Percentiles rank a stretch among this genome's conserved stretches.
These are phyloP conservation scores for Emydomyces testavorans DNA, from an alignment of 2,329 filamentous ascomycete species.

Conservation along the genomic window DNA sequence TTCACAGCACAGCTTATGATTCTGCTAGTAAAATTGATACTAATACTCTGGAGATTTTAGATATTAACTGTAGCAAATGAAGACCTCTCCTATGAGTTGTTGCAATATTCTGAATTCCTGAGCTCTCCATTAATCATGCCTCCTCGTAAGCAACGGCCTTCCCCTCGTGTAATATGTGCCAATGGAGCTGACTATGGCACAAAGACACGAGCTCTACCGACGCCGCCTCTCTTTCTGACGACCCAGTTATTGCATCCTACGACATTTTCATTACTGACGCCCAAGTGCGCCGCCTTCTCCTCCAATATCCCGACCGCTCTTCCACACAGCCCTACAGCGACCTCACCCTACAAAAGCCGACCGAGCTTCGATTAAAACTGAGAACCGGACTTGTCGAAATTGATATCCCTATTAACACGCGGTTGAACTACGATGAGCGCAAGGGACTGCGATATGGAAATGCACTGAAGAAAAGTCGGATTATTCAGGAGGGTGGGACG, in stretches of 20 bases:
- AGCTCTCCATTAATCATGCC: constrained; percentile 6
- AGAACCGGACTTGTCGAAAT: constrained; percentile 76
- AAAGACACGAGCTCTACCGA: constrained; percentile 5
- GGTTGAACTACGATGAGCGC: constrained; percentile 64
- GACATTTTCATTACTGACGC: constrained; percentile 74
- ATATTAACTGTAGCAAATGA: no score
- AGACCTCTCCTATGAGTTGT: no score
- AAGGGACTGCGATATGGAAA: constrained; percentile 77
- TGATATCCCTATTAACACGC: constrained; percentile 70
- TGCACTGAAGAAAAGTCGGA: constrained; percentile 49
- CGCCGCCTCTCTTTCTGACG: constrained; percentile 30
- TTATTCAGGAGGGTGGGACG: constrained; percentile 50
- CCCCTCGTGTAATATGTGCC: background rate
- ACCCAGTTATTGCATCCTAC: constrained; percentile 65
- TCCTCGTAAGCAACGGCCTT: constrained; percentile 4
- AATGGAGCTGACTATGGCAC: constrained; percentile 1
- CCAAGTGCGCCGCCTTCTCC: constrained; percentile 60
- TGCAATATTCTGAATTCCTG: background rate
- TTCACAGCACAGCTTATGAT: background rate
- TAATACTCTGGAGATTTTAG: no score
- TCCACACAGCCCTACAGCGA: constrained; percentile 53
- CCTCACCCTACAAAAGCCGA: constrained; percentile 45
- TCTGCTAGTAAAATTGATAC: no score
- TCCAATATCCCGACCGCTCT: constrained; percentile 69
- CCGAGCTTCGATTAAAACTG: constrained; percentile 70